These are phyloP conservation scores for Aspergillus sp. DNA, from an alignment of 2,329 filamentous ascomycete genomes.

Conservation along the genomic window DNA sequence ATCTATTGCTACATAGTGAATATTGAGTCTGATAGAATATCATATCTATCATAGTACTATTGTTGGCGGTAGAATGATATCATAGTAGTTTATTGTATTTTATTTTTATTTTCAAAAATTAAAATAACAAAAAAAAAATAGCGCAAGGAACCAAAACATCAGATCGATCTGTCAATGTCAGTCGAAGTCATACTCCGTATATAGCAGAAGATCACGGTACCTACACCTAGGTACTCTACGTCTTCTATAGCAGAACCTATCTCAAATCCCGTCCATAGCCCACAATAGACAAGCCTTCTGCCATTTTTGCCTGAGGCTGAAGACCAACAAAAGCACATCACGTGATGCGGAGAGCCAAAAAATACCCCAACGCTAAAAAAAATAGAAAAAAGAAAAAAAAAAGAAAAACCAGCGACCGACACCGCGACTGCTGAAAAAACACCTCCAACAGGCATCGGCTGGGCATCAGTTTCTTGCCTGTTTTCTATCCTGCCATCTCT, in stretches of 20 bases:
- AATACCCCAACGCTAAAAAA: conserved; percentile 13
- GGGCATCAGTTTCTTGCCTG: conserved; percentile 3
- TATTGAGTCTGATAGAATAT: background rate
- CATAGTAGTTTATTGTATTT: background rate
- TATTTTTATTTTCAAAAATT: background rate
- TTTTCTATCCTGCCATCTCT: background rate
- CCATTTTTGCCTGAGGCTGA: no score
- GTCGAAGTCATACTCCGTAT: background rate
- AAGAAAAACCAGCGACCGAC: conserved; percentile 12
- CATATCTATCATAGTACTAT: no score
- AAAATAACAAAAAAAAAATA: background rate
- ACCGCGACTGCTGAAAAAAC: conserved; percentile 7
- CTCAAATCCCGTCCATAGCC: no score
- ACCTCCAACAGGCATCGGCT: conserved; percentile 11
- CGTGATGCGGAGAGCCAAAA: conserved; percentile 10
- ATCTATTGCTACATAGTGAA: background rate
- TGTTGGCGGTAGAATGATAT: no score
- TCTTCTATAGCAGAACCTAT: no score
- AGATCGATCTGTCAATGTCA: background rate
- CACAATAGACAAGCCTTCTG: no score
- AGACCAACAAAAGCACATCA: conserved; percentile 3
- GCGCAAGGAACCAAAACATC: background rate
- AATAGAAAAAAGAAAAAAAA: conserved; percentile 14
- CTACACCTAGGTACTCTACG: background rate
- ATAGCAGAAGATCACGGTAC: background rate